Conservation (phyloP, 1,284 basidiomycete genomes). For the Moesziomyces parantarcticus region DNA sequence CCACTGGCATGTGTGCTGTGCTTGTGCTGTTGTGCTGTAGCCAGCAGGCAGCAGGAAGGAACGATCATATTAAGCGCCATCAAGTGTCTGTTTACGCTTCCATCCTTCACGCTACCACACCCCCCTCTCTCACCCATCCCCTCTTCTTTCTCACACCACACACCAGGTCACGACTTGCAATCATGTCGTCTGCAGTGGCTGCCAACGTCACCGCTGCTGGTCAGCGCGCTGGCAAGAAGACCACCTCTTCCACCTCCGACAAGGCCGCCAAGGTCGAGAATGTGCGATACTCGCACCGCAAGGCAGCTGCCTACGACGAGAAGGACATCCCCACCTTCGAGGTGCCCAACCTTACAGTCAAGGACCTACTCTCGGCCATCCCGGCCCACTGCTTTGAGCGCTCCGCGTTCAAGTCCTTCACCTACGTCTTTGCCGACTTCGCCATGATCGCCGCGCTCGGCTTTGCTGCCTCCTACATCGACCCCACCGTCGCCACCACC, state of each 20-base stretch:
- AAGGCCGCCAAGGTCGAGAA: constrained; percentile 37
- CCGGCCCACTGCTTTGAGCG: constrained; percentile 93
- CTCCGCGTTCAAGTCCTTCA: constrained; percentile 83
- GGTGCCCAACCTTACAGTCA: constrained; percentile 84
- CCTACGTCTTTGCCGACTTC: constrained; percentile 84
- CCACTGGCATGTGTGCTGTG: background rate
- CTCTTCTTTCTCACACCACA: background rate
- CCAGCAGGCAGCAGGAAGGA: too few relatives aligned
- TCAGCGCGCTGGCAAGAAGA: constrained; percentile 53
- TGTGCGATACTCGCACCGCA: constrained; percentile 58
- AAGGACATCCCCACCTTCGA: constrained; percentile 70
- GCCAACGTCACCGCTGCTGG: constrained; percentile 49
- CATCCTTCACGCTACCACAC: constrained; percentile 16
- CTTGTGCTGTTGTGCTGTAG: background rate
- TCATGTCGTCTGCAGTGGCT: constrained; percentile 52
- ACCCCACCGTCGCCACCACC: constrained; percentile 68
- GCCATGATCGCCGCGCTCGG: constrained; percentile 78
- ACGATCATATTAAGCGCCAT: constrained; percentile 9
- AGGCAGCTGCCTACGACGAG: constrained; percentile 57
- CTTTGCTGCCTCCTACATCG: constrained; percentile 78
- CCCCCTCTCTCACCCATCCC: constrained; percentile 1
- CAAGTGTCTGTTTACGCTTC: background rate
- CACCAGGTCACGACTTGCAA: constrained; percentile 6
- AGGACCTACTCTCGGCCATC: constrained; percentile 86
- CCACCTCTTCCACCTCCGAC: constrained; percentile 23